phyloP scores from a whole-genome alignment of 495 filamentous ascomycete genomes.

The Copromyces sp. region DNA sequence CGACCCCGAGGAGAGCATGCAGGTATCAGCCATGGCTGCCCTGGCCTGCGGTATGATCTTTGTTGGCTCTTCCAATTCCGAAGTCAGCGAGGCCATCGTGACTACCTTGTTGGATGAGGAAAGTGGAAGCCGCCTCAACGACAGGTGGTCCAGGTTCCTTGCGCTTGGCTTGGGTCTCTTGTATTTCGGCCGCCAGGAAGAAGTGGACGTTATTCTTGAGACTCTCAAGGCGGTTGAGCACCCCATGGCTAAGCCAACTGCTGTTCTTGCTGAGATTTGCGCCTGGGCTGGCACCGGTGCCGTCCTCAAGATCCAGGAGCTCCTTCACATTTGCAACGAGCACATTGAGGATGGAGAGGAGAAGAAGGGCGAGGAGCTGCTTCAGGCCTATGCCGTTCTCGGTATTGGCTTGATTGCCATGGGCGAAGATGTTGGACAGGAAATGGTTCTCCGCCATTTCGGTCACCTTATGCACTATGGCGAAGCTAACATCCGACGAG shows the following conservation, averaged over 20 bases:
- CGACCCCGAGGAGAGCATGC: slow-evolving; percentile 78
- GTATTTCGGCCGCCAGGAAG: slow-evolving; percentile 93
- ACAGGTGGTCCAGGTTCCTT: slow-evolving; percentile 97
- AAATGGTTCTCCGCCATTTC: slow-evolving; percentile 96
- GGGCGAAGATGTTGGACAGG: slow-evolving; percentile 96
- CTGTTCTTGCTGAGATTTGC: slow-evolving; percentile 87
- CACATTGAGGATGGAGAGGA: slow-evolving; percentile 86
- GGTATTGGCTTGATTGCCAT: slow-evolving; percentile 91
- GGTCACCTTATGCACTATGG: slow-evolving; percentile 99
- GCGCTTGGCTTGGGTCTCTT: slow-evolving; percentile 86
- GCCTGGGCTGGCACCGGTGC: slow-evolving; percentile 97
- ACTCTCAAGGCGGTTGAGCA: slow-evolving; percentile 93
- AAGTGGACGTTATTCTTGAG: slow-evolving; percentile 90
- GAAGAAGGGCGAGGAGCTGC: slow-evolving; percentile 85
- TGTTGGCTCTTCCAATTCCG: slow-evolving; percentile 81
- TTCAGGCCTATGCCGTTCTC: slow-evolving; percentile 91
- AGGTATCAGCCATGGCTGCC: slow-evolving; percentile 91
- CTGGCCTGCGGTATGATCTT: slow-evolving; percentile 84
- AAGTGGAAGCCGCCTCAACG: slow-evolving; percentile 73
- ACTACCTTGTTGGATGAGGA: slow-evolving; percentile 88
- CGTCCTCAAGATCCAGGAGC: slow-evolving; percentile 90
- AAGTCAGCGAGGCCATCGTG: slow-evolving; percentile 80
- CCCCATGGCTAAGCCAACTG: slow-evolving; percentile 83
- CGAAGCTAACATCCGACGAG: slow-evolving; percentile 90
- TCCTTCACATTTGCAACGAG: slow-evolving; percentile 95